Percentiles rank a stretch among this genome's conserved stretches.
phyloP scores from a whole-genome alignment of 2,329 filamentous ascomycete species.

The Aspergillus sp. region DNA sequence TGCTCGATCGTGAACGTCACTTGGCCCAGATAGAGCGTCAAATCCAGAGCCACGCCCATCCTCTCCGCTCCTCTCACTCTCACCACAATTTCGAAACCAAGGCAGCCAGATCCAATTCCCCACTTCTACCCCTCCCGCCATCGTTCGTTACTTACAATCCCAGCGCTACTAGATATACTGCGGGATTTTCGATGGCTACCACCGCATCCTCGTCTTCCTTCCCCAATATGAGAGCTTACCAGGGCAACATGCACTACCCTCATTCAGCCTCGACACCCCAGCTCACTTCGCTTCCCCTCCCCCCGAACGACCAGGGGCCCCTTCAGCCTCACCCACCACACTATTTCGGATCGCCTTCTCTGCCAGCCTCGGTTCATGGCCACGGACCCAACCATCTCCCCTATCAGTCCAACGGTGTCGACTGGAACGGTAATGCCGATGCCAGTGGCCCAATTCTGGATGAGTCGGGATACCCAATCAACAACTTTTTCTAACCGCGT shows the following conservation, averaged over 20 bases:
- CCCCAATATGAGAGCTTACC: constrained; percentile 2
- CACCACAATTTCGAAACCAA: constrained; percentile 5
- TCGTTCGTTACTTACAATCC: background rate
- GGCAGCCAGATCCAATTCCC: background rate
- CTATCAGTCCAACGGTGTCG: background rate
- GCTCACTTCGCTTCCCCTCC: background rate
- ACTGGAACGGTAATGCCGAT: background rate
- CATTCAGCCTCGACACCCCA: background rate
- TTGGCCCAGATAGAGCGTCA: constrained; percentile 2
- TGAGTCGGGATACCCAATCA: background rate
- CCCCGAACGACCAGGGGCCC: background rate
- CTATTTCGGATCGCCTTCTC: background rate
- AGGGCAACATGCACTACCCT: constrained; percentile 6
- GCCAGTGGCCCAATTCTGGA: background rate
- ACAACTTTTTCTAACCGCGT: background rate
- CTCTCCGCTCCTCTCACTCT: constrained; percentile 7
- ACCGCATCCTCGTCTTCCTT: background rate
- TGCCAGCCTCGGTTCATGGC: background rate
- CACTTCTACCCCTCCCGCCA: background rate
- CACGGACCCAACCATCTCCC: background rate
- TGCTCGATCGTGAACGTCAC: constrained; percentile 13
- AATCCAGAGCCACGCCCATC: constrained; percentile 3
- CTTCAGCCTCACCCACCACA: background rate
- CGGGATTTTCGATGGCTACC: background rate
- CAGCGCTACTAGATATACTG: background rate